Base-by-base conservation (phyloP, 140 eudicot species). In the Cichorium intybus region DNA sequence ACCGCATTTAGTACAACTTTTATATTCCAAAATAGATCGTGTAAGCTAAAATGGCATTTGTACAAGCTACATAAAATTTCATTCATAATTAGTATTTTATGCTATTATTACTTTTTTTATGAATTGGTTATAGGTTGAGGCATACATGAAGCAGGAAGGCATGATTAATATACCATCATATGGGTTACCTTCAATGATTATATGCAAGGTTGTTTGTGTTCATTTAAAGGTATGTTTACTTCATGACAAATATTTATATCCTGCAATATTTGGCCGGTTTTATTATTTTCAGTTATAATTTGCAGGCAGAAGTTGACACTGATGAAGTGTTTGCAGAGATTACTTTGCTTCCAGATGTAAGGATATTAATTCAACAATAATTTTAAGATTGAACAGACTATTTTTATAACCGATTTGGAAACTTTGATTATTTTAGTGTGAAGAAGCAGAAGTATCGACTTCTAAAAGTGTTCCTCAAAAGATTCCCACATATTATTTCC, bases 311-410 rank as follows among this genome's bases (percentile, higher is more conserved):
- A 53, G 64, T 75, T 0, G 53, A 55, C 9, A 57, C 76, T 18
- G 85, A 80, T 14, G 85, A 80, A 53, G 79, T 71, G 72, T 75
- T 50, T 75, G 79, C 79, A 14, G 24, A 61, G 60, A 60, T 75
- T 41, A 68, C 72, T 46, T 66, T 80, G 64, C 24, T 80, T 41
- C 81, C 79, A 22, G 41, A 60, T 62, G 81, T 70, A 64, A 70
- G 73, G 31, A 20, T 27, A 27, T 17, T 14, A 54, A 8, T 24
- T 45, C 15, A 47, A 37, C 48, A 18, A 7, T 26, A 11, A 63
- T 65, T 57, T 39, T 34, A 34, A 8, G 14, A 4, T 9, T 34
- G 28, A 17, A 22, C 27, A 28, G 22, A 27, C 47, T 14, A 12
- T n/a, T n/a, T 51, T 50, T 35, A n/a, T 21, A n/a, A 54, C 2